These are phyloP conservation scores for Skeletonema grethae DNA, from an alignment of 108 stramenopile genomes.

Conservation along the genomic window DNA sequence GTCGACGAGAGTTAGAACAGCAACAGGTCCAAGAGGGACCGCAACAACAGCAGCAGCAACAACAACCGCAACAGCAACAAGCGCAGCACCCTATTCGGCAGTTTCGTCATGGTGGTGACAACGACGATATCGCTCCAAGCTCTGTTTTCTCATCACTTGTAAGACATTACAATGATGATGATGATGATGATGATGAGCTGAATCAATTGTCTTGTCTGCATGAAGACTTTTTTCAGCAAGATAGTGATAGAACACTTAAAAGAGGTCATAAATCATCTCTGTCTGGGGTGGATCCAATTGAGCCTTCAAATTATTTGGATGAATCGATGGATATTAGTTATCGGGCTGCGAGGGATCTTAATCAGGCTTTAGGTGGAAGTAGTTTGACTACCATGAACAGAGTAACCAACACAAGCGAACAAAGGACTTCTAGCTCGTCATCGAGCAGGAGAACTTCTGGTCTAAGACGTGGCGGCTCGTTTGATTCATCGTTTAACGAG, in stretches of 20 bases:
- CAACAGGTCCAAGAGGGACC: not conserved
- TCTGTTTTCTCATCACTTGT: conserved; percentile 7
- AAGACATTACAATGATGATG: not conserved
- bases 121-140: not conserved
- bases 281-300: not conserved
- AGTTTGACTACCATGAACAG: not conserved
- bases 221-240: not conserved
- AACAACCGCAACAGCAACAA: not conserved
- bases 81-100: not conserved
- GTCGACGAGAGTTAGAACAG: conserved; percentile 10
- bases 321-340: conserved; percentile 1
- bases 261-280: not conserved
- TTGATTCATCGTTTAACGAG: not conserved
- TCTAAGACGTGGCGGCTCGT: not conserved
- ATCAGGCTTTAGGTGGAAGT: not conserved
- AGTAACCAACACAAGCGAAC: not conserved
- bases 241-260: not conserved
- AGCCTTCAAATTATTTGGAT: conserved; percentile 1
- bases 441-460: not conserved
- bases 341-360: not conserved
- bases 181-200: not conserved
- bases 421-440: not conserved
- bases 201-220: not conserved
- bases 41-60: too few relatives aligned
- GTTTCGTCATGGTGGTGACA: not conserved